These are phyloP conservation scores for Rhododendron ovatum DNA, from an alignment of 148 eudicot species.

Conservation along the genomic window DNA sequence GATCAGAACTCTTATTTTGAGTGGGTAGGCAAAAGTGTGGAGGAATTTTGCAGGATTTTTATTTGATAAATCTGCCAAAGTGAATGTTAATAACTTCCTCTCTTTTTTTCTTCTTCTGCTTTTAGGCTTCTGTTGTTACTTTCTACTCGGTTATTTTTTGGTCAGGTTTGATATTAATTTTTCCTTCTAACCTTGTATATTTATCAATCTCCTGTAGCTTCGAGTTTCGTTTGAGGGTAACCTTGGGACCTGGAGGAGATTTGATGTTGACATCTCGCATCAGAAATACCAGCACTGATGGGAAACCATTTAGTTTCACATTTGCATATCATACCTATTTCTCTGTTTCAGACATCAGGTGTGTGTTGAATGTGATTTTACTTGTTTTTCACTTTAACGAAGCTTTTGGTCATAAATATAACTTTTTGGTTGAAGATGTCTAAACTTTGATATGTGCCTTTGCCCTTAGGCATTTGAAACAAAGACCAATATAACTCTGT, in stretches of 20 bases:
- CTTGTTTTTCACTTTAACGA: slow-evolving; percentile 3
- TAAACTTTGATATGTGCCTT: not conserved
- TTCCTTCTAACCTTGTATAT: not conserved
- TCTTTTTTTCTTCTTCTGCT: not conserved
- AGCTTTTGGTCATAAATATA: not conserved
- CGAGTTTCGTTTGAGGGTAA: slow-evolving; percentile 83
- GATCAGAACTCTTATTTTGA: not conserved
- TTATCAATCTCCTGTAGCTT: slow-evolving; percentile 38
- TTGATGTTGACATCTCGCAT: slow-evolving; percentile 87
- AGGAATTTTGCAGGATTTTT: not conserved
- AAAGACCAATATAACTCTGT: not conserved
- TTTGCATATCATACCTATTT: slow-evolving; percentile 93
- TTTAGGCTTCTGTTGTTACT: not conserved
- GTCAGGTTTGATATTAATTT: not conserved
- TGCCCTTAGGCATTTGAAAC: not conserved
- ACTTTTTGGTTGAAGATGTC: not conserved
- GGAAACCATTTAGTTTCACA: slow-evolving; percentile 78
- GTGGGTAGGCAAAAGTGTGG: not conserved
- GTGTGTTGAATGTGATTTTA: slow-evolving; percentile 8
- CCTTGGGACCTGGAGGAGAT: slow-evolving; percentile 90
- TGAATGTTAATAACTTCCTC: not conserved
- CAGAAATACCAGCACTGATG: slow-evolving; percentile 76
- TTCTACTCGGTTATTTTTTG: not conserved
- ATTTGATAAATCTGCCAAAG: not conserved
- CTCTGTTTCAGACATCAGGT: slow-evolving; percentile 96